phyloP scores from a whole-genome alignment of 345 rosid genomes.

The Hypericum perforatum region DNA sequence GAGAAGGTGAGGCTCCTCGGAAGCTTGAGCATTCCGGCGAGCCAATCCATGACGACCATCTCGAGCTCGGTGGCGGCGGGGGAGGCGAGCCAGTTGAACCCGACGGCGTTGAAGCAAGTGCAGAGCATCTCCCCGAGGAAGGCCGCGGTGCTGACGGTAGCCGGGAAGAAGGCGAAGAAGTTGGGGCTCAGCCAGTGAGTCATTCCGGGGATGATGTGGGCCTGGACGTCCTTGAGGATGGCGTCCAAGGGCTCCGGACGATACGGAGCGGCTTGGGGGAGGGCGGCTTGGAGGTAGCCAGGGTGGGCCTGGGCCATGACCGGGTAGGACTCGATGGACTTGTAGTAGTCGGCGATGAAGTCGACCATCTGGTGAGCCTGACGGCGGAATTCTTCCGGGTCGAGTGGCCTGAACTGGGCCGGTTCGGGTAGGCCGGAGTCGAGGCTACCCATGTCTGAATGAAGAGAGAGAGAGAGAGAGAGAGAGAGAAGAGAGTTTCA shows the following conservation, averaged over 20 bases:
- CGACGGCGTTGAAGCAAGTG: slow-evolving; percentile 31
- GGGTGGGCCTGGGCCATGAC: slow-evolving; percentile 80
- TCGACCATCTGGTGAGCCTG: slow-evolving; percentile 78
- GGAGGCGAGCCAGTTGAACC: slow-evolving; percentile 36
- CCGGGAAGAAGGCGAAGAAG: slow-evolving; percentile 49
- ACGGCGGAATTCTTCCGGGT: slow-evolving; percentile 30
- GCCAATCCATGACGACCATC: slow-evolving; percentile 38
- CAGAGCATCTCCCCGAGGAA: slow-evolving; percentile 39
- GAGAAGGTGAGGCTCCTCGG: slow-evolving; percentile 28
- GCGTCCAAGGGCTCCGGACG: slow-evolving; percentile 22
- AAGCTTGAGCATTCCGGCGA: slow-evolving; percentile 28
- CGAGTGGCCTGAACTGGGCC: slow-evolving; percentile 22
- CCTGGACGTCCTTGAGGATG: slow-evolving; percentile 42
- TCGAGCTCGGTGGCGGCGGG: slow-evolving; percentile 36
- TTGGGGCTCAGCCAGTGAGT: slow-evolving; percentile 94
- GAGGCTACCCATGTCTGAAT: slow-evolving; percentile 23
- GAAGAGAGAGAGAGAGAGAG: too few relatives aligned
- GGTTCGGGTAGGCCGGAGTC: slow-evolving; percentile 9
- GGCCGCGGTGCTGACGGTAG: slow-evolving; percentile 20
- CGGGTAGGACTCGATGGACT: slow-evolving; percentile 60
- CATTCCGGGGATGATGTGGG: slow-evolving; percentile 69
- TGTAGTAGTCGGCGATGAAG: slow-evolving; percentile 88
- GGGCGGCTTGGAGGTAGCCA: slow-evolving; percentile 16
- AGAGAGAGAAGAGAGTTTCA: too few relatives aligned
- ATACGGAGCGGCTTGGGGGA: slow-evolving; percentile 20